Base-by-base conservation (phyloP, 495 filamentous ascomycete species). In the Daldinia childiae region DNA sequence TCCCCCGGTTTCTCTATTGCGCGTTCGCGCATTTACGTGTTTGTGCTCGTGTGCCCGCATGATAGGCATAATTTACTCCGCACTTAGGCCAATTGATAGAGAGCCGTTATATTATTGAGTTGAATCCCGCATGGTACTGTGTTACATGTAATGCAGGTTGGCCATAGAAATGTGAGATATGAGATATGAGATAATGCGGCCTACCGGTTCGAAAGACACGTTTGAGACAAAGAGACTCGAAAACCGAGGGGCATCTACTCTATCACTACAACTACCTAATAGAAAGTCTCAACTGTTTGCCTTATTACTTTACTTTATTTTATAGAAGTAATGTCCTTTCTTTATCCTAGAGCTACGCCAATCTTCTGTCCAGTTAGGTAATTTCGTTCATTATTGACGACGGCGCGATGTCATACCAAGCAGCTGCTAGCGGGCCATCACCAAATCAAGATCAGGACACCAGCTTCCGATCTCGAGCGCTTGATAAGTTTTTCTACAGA, bases 401-500 rank as follows among this genome's bases (percentile, higher is more conserved):
- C 34, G 11, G 5, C 43, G 29, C 55, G 7, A 71, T 71, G 68
- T 66, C 58, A 17, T 59, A 51, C 17, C 66, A 48, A 64, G 52
- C 41, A 52, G 52, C 36, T 41, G 14, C 15, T 41, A 21, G 43
- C 9, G 6, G 45, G 14, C 15, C 17, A 38, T 38, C 11, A 39
- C 21, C 55, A 30, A 60, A 29, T 43, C 64, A 26, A 41, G 34
- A 54, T 6, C 66, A 69, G 36, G 52, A 58, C 15, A 14, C 29
- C 1, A 15, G 21, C 34, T 52, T 14, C 17, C 60, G 70, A 19
- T 64, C 70, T 39, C 55, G 57, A 62, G 27, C 21, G 32, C 80
- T 82, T 15, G 51, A 73, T 9, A 55, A 24, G 1, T 30, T 79
- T 30, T 82, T 82, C 60, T 64, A 65, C 1, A 72, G 72, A 11